Evolutionary conservation across 257 asterid genomes (phyloP).

Genomic region (Jacaranda mimosifolia): DNA sequence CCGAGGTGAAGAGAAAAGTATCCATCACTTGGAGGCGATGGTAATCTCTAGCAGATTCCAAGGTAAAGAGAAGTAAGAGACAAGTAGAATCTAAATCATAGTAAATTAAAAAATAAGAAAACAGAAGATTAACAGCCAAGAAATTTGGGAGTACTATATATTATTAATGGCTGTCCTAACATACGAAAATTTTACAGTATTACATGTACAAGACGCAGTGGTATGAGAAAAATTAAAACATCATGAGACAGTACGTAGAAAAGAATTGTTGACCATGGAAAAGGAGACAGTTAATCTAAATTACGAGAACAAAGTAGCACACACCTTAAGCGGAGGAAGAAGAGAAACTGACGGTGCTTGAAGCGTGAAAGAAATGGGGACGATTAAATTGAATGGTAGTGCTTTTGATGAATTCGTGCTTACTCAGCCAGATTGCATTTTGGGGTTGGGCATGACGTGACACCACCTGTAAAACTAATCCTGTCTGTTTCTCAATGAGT

Average conservation of each 20-base stretch:
- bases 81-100: too few relatives aligned
- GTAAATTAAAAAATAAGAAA: too few relatives aligned
- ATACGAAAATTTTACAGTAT: too few relatives aligned
- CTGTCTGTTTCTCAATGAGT: neutral
- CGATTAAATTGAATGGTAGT: too few relatives aligned
- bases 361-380: neutral
- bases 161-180: too few relatives aligned
- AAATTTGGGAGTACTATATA: too few relatives aligned
- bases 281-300: neutral
- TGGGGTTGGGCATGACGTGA: neutral
- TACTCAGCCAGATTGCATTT: neutral
- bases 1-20: slow-evolving; percentile 41
- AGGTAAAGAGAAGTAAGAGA: neutral
- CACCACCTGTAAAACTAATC: slow-evolving; percentile 1
- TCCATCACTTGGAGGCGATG: slow-evolving; percentile 24
- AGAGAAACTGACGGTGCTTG: neutral
- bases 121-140: too few relatives aligned
- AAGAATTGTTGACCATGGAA: too few relatives aligned
- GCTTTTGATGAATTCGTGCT: neutral
- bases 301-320: neutral
- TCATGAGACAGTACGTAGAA: too few relatives aligned
- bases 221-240: too few relatives aligned
- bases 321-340: neutral
- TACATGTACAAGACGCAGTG: too few relatives aligned
- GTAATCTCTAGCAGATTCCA: slow-evolving; percentile 15